Conservation (phyloP, 305 asterid species). For the Rubia balearica region DNA sequence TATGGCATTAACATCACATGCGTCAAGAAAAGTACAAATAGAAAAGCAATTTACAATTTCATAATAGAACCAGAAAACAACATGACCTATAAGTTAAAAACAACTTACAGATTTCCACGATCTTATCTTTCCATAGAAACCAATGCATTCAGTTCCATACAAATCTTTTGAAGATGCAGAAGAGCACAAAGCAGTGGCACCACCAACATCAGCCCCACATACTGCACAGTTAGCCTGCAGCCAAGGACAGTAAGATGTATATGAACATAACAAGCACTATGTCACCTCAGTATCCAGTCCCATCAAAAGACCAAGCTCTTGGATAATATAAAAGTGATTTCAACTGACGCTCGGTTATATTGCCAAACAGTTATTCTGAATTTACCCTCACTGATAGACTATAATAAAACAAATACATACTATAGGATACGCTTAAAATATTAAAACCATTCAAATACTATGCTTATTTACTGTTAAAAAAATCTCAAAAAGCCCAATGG, state of each 20-base stretch:
- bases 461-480: not conserved
- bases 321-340: not conserved
- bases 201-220: slow-evolving; percentile 89
- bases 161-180: slow-evolving; percentile 75
- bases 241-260: slow-evolving; percentile 17
- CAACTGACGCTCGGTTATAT: not conserved
- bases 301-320: not conserved
- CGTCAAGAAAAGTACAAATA: slow-evolving; percentile 12
- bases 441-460: not conserved
- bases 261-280: not conserved
- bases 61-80: slow-evolving; percentile 11
- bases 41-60: not conserved
- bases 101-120: slow-evolving; percentile 95
- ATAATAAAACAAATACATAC: not conserved
- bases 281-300: not conserved
- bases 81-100: slow-evolving; percentile 18
- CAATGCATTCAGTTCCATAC: slow-evolving; percentile 87
- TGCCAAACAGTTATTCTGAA: not conserved
- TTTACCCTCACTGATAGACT: not conserved
- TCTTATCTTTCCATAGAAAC: slow-evolving; percentile 94
- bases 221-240: slow-evolving; percentile 93
- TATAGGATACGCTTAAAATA: not conserved
- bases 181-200: slow-evolving; percentile 88
- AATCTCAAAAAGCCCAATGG: not conserved
- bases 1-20: slow-evolving; percentile 22